Percentiles rank a stretch among this genome's conserved stretches.
Conservation (phyloP, 352 stramenopile species). For the Phytophthora fragariaefolia region DNA sequence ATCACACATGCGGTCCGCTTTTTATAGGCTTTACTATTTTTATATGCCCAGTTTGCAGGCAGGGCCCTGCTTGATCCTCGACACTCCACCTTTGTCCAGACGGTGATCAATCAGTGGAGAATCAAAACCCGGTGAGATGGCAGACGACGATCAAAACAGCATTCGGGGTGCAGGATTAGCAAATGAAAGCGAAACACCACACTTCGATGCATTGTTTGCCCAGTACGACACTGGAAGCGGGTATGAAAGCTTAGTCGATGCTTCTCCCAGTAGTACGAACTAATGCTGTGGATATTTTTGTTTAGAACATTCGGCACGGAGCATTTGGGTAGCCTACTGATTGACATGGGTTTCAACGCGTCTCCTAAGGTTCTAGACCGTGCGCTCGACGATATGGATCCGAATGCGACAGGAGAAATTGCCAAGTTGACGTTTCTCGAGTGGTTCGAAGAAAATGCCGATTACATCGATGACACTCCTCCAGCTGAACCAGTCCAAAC, state of each 20-base stretch:
- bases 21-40: constrained; percentile 22
- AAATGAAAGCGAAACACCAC: constrained; percentile 60
- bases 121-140: constrained; percentile 24
- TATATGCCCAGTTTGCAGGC: background rate
- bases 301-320: constrained; percentile 60
- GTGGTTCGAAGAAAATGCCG: constrained; percentile 75
- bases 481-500: background rate
- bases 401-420: constrained; percentile 70
- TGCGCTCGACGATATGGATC: constrained; percentile 75
- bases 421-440: constrained; percentile 72
- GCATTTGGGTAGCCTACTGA: constrained; percentile 60
- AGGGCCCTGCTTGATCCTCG: too few relatives aligned
- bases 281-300: background rate
- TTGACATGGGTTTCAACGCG: constrained; percentile 78
- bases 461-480: constrained; percentile 55
- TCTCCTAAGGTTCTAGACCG: constrained; percentile 55
- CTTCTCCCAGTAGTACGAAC: background rate
- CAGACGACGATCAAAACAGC: constrained; percentile 36
- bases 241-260: constrained; percentile 18
- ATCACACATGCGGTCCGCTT: constrained; percentile 6
- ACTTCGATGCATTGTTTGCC: constrained; percentile 66
- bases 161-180: constrained; percentile 32
- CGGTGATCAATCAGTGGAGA: background rate
- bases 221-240: constrained; percentile 54
- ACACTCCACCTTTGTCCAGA: constrained; percentile 13